These are phyloP conservation scores for Pichia sp. DNA, from an alignment of 1,139 yeast species.

Conservation along the genomic window DNA sequence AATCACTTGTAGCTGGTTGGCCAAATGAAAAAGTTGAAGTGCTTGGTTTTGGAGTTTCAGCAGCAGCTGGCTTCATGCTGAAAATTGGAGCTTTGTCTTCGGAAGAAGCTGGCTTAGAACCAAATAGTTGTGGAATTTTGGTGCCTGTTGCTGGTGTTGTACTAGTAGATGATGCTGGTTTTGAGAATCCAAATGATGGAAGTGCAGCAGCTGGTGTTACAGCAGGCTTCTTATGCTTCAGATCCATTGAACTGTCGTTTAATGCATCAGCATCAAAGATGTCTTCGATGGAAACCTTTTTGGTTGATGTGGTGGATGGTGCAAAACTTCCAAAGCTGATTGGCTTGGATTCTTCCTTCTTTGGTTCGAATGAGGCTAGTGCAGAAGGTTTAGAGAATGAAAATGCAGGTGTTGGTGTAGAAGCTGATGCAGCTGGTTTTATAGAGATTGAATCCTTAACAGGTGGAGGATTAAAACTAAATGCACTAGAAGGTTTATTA, in stretches of 20 bases:
- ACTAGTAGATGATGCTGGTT: background rate
- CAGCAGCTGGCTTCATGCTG: too few relatives aligned
- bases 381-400: background rate
- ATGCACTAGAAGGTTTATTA: conserved; percentile 21
- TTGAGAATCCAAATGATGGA: background rate
- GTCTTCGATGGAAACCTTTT: too few relatives aligned
- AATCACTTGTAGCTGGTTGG: background rate
- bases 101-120: background rate
- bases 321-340: too few relatives aligned
- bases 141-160: background rate
- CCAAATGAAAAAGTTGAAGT: conserved; percentile 2
- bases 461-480: conserved; percentile 8
- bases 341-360: too few relatives aligned
- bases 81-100: too few relatives aligned
- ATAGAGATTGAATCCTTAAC: background rate
- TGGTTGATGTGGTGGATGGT: too few relatives aligned
- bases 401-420: conserved; percentile 1
- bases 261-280: too few relatives aligned
- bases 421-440: background rate
- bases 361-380: too few relatives aligned
- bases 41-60: background rate
- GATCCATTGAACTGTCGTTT: too few relatives aligned
- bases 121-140: background rate
- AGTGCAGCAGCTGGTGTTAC: background rate
- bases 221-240: too few relatives aligned